These are phyloP conservation scores for Isabelozyma pseudorhagii DNA, from an alignment of 805 yeast genomes.

Conservation along the genomic window DNA sequence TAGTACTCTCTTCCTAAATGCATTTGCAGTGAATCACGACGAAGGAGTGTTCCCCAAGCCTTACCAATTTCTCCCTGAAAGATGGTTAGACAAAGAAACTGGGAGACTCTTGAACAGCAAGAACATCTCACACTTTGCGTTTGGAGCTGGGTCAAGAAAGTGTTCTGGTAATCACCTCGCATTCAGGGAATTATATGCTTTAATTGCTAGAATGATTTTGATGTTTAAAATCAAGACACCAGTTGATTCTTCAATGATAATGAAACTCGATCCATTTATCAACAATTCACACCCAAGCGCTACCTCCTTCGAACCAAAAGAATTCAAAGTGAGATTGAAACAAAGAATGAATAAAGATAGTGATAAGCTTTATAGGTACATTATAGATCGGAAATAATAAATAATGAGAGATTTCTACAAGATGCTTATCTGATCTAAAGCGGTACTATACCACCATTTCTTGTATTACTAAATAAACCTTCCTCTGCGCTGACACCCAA, in stretches of 20 bases:
- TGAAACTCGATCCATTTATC: conserved; percentile 51
- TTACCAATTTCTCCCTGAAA: conserved; percentile 45
- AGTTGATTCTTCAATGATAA: conserved; percentile 16
- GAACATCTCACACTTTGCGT: conserved; percentile 44
- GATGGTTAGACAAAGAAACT: conserved; percentile 42
- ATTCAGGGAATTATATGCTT: conserved; percentile 58
- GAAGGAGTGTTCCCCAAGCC: conserved; percentile 40
- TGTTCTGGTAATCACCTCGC: conserved; percentile 71
- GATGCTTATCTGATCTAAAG: neutral
- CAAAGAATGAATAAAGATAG: conserved; percentile 16
- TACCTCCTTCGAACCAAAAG: conserved; percentile 60
- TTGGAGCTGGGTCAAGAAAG: conserved; percentile 72
- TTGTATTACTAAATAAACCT: neutral
- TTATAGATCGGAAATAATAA: neutral
- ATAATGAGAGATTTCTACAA: neutral
- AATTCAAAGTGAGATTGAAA: conserved; percentile 26
- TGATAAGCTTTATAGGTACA: conserved; percentile 15
- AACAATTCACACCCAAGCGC: conserved; percentile 53
- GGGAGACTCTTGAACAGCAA: conserved; percentile 9
- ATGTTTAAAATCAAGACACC: conserved; percentile 50
- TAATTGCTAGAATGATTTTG: conserved; percentile 51
- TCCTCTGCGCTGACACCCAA: too few species aligned
- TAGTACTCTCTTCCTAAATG: conserved; percentile 61
- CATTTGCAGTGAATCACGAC: conserved; percentile 72
- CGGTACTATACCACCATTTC: neutral